These are phyloP conservation scores for Tilletia setariae DNA, from an alignment of 1,284 basidiomycete species.

Conservation along the genomic window DNA sequence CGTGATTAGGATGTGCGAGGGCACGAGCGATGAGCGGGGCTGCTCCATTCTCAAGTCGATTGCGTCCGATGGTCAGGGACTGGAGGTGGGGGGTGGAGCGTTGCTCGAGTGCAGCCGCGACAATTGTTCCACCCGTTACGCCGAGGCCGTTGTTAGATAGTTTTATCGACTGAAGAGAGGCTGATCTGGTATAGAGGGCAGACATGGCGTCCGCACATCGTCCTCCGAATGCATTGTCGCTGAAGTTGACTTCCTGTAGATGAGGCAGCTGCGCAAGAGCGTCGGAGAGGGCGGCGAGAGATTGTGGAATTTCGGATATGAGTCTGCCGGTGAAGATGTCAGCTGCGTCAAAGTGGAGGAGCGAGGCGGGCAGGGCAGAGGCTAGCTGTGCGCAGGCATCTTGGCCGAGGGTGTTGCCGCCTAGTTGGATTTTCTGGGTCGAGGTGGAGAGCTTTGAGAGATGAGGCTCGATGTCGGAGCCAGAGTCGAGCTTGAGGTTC, in stretches of 20 bases:
- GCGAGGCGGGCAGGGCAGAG: constrained; percentile 62
- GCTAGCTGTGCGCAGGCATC: constrained; percentile 84
- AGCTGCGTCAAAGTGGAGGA: constrained; percentile 63
- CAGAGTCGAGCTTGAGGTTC: constrained; percentile 75
- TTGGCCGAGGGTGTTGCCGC: constrained; percentile 93
- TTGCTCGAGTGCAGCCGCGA: constrained; percentile 78
- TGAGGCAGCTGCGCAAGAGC: constrained; percentile 74
- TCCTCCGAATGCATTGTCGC: constrained; percentile 95
- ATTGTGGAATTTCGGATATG: constrained; percentile 89
- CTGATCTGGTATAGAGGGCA: constrained; percentile 62
- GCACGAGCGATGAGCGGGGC: constrained; percentile 80
- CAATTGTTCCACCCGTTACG: constrained; percentile 78
- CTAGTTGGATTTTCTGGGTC: constrained; percentile 68
- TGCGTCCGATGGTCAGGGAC: constrained; percentile 85
- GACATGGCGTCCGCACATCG: constrained; percentile 93
- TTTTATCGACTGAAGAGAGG: constrained; percentile 74
- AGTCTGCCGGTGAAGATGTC: constrained; percentile 97
- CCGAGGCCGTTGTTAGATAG: constrained; percentile 98
- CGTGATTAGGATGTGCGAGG: constrained; percentile 70
- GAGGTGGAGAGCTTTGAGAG: constrained; percentile 59
- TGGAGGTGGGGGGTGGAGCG: constrained; percentile 67
- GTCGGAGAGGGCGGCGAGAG: constrained; percentile 82
- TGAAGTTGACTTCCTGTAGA: constrained; percentile 83
- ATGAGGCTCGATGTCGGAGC: constrained; percentile 74
- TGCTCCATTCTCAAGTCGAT: constrained; percentile 87